A percentile compares a stretch with the other conserved stretches of the same genome.
Conservation (phyloP, 208 protist species). For the Crithidia bombi region DNA sequence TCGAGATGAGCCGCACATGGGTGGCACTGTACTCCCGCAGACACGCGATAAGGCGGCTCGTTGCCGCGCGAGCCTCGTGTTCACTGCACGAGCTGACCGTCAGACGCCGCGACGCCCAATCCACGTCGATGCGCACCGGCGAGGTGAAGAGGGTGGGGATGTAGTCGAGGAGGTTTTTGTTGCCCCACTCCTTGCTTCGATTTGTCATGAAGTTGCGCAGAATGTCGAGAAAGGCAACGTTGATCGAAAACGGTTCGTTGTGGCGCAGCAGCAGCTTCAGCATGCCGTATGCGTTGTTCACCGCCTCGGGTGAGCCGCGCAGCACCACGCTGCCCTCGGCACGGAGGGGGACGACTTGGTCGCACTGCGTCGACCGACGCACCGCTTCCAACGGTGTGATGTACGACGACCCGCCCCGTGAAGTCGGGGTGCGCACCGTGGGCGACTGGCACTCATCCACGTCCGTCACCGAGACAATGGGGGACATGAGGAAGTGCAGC, state of each 20-base stretch:
- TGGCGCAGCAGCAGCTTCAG: conserved; percentile 49
- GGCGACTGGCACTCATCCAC: conserved; percentile 19
- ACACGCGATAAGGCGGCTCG: conserved; percentile 24
- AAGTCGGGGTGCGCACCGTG: conserved; percentile 1
- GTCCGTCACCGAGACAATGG: conserved; percentile 30
- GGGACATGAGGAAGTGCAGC: conserved; percentile 42
- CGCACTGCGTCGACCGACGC: conserved; percentile 39
- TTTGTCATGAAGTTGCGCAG: conserved; percentile 38
- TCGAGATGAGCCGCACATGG: conserved; percentile 39
- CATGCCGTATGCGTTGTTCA: conserved; percentile 37
- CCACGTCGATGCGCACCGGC: conserved; percentile 51
- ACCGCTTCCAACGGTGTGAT: conserved; percentile 53
- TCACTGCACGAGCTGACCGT: conserved; percentile 39
- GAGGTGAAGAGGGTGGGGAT: conserved; percentile 32
- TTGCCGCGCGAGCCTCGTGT: conserved; percentile 36
- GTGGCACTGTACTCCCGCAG: conserved; percentile 26
- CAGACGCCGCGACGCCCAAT: conserved; percentile 31
- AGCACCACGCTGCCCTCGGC: conserved; percentile 49
- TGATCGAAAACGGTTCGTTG: conserved; percentile 29
- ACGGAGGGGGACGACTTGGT: conserved; percentile 37
- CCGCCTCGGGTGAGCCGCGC: conserved; percentile 36
- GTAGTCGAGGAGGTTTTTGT: conserved; percentile 32
- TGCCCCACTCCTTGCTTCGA: conserved; percentile 10
- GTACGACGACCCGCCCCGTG: neutral
- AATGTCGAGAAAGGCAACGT: conserved; percentile 38